These are phyloP conservation scores for Arbutus unedo DNA, from an alignment of 148 eudicot genomes.

Conservation along the genomic window DNA sequence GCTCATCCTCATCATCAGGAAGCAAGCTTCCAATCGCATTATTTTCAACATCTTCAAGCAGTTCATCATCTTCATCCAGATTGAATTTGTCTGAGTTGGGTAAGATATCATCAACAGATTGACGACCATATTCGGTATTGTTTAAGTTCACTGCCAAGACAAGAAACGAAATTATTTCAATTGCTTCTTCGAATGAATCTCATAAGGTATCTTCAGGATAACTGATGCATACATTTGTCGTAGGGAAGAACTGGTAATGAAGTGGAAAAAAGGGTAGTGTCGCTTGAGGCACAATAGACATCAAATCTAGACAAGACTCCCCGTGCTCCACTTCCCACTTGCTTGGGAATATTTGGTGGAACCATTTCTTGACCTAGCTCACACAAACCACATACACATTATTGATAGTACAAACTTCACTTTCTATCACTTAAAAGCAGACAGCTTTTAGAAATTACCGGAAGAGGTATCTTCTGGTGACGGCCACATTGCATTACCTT, in stretches of 20 bases:
- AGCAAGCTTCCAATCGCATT: slow-evolving; percentile 52
- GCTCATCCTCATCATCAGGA: slow-evolving; percentile 91
- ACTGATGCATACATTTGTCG: slow-evolving; percentile 52
- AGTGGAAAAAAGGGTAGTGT: slow-evolving; percentile 67
- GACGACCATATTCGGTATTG: slow-evolving; percentile 31
- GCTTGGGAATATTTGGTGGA: slow-evolving; percentile 32
- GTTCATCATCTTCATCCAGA: slow-evolving; percentile 38
- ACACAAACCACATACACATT: slow-evolving; percentile 18
- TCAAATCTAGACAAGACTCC: slow-evolving; percentile 32
- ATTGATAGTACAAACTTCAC: background rate
- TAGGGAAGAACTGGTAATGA: slow-evolving; percentile 84
- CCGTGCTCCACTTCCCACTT: slow-evolving; percentile 42
- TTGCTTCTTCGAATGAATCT: background rate
- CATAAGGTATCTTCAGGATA: background rate
- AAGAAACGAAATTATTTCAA: slow-evolving; percentile 14
- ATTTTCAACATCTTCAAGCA: slow-evolving; percentile 43
- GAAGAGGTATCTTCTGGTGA: slow-evolving; percentile 15
- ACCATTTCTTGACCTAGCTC: slow-evolving; percentile 39
- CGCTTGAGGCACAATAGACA: slow-evolving; percentile 44
- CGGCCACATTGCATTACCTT: slow-evolving; percentile 26
- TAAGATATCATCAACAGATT: slow-evolving; percentile 49
- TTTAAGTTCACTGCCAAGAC: slow-evolving; percentile 47
- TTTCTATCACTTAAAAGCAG: background rate
- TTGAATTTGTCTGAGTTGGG: slow-evolving; percentile 35
- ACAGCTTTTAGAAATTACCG: slow-evolving; percentile 12